Percentiles rank a stretch among this genome's conserved stretches.
Conservation (phyloP, 2,329 filamentous ascomycete species). For the Sporothrix sp. region DNA sequence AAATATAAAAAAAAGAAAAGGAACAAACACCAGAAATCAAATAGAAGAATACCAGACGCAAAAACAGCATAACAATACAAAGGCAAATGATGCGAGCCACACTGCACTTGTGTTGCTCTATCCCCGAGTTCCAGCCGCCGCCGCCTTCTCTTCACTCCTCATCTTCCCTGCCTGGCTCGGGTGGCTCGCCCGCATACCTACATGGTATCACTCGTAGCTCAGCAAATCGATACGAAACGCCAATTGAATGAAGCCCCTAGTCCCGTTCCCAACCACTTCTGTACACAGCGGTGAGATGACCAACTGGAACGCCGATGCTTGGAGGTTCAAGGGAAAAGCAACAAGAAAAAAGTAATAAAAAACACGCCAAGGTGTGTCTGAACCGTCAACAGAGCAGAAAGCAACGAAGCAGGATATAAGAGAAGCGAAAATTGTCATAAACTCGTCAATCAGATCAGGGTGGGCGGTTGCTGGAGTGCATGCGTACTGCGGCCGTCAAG, state of each 20-base stretch:
- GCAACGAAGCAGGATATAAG: not conserved
- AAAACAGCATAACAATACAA: not conserved
- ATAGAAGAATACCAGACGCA: not conserved
- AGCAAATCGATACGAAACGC: conserved; percentile 1
- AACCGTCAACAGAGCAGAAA: not conserved
- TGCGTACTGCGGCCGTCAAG: not conserved
- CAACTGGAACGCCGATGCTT: conserved; percentile 4
- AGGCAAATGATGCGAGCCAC: not conserved
- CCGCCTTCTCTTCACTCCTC: not conserved
- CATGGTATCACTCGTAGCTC: not conserved
- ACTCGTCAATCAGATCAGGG: conserved; percentile 8
- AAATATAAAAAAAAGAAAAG: not conserved
- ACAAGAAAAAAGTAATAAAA: not conserved
- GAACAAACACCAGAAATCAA: too few relatives aligned
- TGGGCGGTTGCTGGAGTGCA: not conserved
- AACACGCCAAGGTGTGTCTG: not conserved
- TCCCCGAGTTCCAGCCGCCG: too few relatives aligned
- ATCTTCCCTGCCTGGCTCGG: not conserved
- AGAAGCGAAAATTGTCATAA: conserved; percentile 5
- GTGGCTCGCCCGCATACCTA: too few relatives aligned
- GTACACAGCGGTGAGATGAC: not conserved
- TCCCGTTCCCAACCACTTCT: not conserved
- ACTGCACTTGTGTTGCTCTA: not conserved
- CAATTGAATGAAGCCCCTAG: not conserved
- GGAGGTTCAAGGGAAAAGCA: not conserved